These are phyloP conservation scores for Strobilomyces dryophilus DNA, from an alignment of 768 basidiomycete genomes.

Conservation along the genomic window DNA sequence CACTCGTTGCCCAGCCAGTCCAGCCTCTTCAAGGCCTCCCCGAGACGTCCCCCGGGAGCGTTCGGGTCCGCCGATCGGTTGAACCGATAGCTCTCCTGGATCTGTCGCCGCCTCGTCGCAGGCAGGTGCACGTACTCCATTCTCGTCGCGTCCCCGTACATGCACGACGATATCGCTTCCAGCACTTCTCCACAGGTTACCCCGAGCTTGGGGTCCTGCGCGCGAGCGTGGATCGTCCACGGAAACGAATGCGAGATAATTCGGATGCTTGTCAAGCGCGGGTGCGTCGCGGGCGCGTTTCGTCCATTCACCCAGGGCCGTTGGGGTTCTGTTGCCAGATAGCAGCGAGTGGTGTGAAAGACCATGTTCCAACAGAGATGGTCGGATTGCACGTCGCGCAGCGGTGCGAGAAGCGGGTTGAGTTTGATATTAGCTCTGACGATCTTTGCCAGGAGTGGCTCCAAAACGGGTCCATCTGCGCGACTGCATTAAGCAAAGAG, in stretches of 20 bases:
- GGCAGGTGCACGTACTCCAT: constrained; percentile 48
- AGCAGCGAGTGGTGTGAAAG: too few relatives aligned
- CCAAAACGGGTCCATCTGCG: too few relatives aligned
- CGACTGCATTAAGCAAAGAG: too few relatives aligned
- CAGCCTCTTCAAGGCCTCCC: constrained; percentile 58
- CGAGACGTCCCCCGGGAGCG: constrained; percentile 66
- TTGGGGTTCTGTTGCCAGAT: too few relatives aligned
- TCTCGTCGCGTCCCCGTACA: constrained; percentile 48
- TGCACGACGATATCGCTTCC: constrained; percentile 45
- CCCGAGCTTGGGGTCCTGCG: constrained; percentile 23
- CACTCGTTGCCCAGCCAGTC: constrained; percentile 61
- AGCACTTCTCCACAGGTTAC: constrained; percentile 64
- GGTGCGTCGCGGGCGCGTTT: too few relatives aligned
- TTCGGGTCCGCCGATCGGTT: constrained; percentile 62
- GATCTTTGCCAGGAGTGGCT: too few relatives aligned
- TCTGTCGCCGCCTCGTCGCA: constrained; percentile 32
- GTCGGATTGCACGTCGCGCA: too few relatives aligned
- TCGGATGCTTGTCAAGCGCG: too few relatives aligned
- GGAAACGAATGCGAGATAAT: constrained; percentile 26
- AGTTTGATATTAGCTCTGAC: too few relatives aligned
- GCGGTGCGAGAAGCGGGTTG: too few relatives aligned
- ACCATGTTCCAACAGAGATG: too few relatives aligned
- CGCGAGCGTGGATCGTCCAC: constrained; percentile 52
- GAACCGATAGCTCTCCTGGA: constrained; percentile 52
- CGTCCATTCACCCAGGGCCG: too few relatives aligned